Evolutionary conservation across 371 early-diverging fungal species (phyloP).

Genomic region (Mortierella sp.): DNA sequence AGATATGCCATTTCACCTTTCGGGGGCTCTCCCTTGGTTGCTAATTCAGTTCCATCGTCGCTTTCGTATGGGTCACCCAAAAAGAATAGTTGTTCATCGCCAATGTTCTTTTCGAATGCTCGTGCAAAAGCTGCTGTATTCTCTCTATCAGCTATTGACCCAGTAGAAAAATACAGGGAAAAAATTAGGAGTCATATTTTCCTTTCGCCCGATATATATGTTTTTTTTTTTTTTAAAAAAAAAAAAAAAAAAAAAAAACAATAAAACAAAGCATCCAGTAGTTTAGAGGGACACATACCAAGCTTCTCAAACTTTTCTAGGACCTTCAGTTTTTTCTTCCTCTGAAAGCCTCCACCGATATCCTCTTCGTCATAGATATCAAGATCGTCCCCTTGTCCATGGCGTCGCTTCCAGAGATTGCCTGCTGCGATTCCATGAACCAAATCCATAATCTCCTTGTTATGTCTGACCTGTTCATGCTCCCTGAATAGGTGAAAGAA

Average conservation of each 20-base stretch:
- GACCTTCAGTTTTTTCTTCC: conserved; percentile 44
- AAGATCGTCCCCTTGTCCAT: conserved; percentile 39
- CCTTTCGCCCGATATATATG: background rate
- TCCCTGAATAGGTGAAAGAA: conserved; percentile 16
- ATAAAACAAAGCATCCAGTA: no score
- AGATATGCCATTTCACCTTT: background rate
- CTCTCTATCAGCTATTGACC: conserved; percentile 33
- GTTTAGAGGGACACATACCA: conserved; percentile 16
- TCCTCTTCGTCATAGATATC: conserved; percentile 48
- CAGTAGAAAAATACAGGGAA: background rate
- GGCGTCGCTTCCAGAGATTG: conserved; percentile 48
- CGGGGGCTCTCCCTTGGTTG: background rate
- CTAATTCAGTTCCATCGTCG: conserved; percentile 13
- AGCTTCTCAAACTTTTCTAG: conserved; percentile 49
- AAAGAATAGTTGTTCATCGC: conserved; percentile 42
- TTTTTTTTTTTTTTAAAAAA: background rate
- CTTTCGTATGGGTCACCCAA: conserved; percentile 41
- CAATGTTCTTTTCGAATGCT: conserved; percentile 39
- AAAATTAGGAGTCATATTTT: background rate
- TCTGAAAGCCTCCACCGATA: conserved; percentile 34
- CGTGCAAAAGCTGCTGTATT: conserved; percentile 43
- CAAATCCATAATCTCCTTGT: conserved; percentile 44
- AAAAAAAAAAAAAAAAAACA: background rate
- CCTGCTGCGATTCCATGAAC: conserved; percentile 51
- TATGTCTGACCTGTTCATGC: conserved; percentile 44